These are phyloP conservation scores for Salix suchowensis DNA, from an alignment of 345 rosid species.

Conservation along the genomic window DNA sequence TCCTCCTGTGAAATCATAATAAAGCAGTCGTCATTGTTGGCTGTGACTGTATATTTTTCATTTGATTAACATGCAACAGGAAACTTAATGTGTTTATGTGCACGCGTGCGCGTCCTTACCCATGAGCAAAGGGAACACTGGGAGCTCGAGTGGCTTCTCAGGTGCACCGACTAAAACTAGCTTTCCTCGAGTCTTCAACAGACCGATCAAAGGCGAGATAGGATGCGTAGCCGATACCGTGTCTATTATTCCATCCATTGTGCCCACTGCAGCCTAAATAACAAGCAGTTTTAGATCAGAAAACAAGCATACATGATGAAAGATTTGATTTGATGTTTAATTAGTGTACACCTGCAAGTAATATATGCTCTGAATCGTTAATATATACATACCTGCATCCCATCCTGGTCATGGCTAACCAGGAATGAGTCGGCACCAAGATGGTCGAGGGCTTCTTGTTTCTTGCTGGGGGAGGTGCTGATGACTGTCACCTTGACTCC, in stretches of 20 bases:
- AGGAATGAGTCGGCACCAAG: background rate
- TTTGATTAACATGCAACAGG: too few species aligned
- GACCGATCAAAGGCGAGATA: background rate
- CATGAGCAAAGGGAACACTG: background rate
- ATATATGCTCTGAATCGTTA: background rate
- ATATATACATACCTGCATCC: background rate
- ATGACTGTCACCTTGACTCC: background rate
- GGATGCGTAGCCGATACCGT: background rate
- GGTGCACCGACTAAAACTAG: background rate
- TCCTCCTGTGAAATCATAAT: background rate
- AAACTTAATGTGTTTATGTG: too few species aligned
- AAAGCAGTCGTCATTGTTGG: too few species aligned
- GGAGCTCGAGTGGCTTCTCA: background rate
- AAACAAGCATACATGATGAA: too few species aligned
- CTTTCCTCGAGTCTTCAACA: background rate
- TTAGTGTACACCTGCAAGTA: background rate
- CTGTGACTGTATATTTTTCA: too few species aligned
- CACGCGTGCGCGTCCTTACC: background rate
- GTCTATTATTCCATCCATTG: background rate
- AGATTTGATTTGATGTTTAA: background rate
- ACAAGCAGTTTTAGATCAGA: background rate
- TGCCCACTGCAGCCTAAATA: background rate
- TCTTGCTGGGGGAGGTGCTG: background rate
- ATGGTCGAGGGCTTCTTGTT: background rate
- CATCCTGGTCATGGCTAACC: background rate